A percentile compares a stretch with the other conserved stretches of the same genome.
Conservation (phyloP, 371 early-diverging fungal species). For the Haplosporangium sp. region DNA sequence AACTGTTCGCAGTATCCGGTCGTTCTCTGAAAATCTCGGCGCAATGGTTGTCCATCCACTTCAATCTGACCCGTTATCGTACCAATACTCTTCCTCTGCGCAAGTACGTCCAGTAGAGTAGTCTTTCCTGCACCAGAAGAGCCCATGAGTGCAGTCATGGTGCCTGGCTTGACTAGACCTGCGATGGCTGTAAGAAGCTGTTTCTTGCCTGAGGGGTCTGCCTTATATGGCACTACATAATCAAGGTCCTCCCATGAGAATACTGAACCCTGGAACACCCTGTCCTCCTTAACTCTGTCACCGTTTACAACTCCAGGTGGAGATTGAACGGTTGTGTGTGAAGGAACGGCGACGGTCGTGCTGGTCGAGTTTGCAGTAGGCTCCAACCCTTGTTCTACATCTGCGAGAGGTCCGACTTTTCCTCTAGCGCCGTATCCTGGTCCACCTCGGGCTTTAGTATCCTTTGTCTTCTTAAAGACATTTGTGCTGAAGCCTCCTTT, state of each 20-base stretch:
- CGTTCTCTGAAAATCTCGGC: constrained; percentile 73
- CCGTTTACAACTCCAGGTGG: neutral
- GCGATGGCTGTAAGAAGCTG: constrained; percentile 57
- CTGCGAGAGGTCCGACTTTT: too few species aligned
- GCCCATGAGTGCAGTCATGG: constrained; percentile 86
- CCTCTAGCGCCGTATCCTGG: too few species aligned
- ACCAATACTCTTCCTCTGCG: constrained; percentile 82
- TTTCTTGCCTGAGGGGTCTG: constrained; percentile 49
- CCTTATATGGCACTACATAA: constrained; percentile 54
- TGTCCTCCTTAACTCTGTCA: constrained; percentile 9
- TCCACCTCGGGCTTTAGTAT: too few species aligned
- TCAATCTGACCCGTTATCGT: constrained; percentile 73
- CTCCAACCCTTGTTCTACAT: too few species aligned
- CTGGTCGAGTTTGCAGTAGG: neutral
- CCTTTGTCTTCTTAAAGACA: constrained; percentile 60
- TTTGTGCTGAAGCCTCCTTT: constrained; percentile 64
- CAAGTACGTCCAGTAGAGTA: constrained; percentile 84
- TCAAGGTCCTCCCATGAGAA: constrained; percentile 58
- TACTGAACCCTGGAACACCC: constrained; percentile 53
- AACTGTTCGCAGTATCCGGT: constrained; percentile 89
- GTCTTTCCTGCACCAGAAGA: constrained; percentile 92
- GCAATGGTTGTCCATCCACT: constrained; percentile 38
- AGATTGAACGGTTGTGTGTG: constrained; percentile 16
- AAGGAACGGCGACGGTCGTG: neutral
- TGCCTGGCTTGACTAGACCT: constrained; percentile 68